Conservation (phyloP, 371 early-diverging fungal genomes). For the Mortierella sp. region DNA sequence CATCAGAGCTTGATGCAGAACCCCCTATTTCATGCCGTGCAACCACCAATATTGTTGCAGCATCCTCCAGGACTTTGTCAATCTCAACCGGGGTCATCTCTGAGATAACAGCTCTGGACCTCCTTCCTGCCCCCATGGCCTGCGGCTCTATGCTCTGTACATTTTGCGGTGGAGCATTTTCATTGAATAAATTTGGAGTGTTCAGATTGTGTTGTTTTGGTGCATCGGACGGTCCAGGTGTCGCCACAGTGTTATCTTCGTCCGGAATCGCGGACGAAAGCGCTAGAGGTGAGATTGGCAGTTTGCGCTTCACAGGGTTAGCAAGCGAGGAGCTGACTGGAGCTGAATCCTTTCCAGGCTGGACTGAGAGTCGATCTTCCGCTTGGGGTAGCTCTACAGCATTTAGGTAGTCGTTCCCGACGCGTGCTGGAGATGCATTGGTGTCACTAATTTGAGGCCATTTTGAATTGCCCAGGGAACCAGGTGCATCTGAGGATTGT, state of each 20-base stretch:
- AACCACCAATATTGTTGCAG: constrained; percentile 30
- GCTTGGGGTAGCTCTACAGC: not conserved
- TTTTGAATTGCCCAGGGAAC: not conserved
- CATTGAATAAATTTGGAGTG: not conserved
- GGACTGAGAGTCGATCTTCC: not conserved
- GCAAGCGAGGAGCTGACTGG: not conserved
- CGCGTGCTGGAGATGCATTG: constrained; percentile 17
- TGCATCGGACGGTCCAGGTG: not conserved
- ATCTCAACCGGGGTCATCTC: constrained; percentile 36
- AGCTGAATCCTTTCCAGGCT: not conserved
- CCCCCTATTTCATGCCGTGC: constrained; percentile 23
- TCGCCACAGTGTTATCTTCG: not conserved
- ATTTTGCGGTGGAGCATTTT: constrained; percentile 4
- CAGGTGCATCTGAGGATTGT: constrained; percentile 4
- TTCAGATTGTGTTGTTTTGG: constrained; percentile 1
- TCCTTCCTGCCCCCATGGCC: constrained; percentile 17
- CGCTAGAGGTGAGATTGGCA: constrained; percentile 46
- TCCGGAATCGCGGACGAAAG: constrained; percentile 9
- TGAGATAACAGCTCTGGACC: constrained; percentile 34
- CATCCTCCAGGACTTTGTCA: constrained; percentile 35
- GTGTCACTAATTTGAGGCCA: not conserved
- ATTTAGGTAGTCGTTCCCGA: constrained; percentile 1
- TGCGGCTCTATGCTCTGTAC: constrained; percentile 3
- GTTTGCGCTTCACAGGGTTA: constrained; percentile 10
- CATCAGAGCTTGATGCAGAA: not conserved